Evolutionary conservation across 371 early-diverging fungal genomes (phyloP).

Genomic region (Mortierella sp.): DNA sequence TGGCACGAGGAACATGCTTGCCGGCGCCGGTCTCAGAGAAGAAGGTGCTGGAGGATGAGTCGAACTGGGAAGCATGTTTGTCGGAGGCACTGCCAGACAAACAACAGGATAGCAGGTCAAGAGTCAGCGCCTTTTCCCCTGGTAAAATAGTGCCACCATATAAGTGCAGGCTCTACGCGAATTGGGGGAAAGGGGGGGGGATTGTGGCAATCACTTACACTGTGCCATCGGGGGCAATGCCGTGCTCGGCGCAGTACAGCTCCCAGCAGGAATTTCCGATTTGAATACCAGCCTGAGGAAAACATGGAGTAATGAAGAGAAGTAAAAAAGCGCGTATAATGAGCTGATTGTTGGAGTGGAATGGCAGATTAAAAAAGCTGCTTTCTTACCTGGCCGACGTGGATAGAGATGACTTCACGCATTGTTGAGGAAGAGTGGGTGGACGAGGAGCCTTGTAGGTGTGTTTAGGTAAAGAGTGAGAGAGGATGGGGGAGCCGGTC

Average conservation of each 20-base stretch:
- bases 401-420: conserved; percentile 54
- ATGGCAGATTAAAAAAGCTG: not conserved
- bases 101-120: too few relatives aligned
- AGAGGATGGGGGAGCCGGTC: conserved; percentile 20
- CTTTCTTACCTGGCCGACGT: conserved; percentile 38
- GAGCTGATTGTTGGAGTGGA: not conserved
- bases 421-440: conserved; percentile 17
- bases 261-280: conserved; percentile 99
- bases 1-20: conserved; percentile 97
- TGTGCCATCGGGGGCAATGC: conserved; percentile 90
- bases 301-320: not conserved
- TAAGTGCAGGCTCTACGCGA: not conserved
- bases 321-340: not conserved
- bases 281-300: conserved; percentile 91
- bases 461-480: not conserved
- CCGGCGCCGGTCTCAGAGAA: conserved; percentile 97
- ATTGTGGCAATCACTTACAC: conserved; percentile 34
- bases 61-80: conserved; percentile 78
- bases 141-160: too few relatives aligned
- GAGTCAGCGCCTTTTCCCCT: too few relatives aligned
- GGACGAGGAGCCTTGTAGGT: not conserved
- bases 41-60: conserved; percentile 92
- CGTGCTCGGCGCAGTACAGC: conserved; percentile 97
- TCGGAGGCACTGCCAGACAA: conserved; percentile 51
- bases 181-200: not conserved